Evolutionary conservation across 768 basidiomycete species (phyloP), one percentile per base, ranked within the genome.

Genomic region (Polyporus arcularius): DNA sequence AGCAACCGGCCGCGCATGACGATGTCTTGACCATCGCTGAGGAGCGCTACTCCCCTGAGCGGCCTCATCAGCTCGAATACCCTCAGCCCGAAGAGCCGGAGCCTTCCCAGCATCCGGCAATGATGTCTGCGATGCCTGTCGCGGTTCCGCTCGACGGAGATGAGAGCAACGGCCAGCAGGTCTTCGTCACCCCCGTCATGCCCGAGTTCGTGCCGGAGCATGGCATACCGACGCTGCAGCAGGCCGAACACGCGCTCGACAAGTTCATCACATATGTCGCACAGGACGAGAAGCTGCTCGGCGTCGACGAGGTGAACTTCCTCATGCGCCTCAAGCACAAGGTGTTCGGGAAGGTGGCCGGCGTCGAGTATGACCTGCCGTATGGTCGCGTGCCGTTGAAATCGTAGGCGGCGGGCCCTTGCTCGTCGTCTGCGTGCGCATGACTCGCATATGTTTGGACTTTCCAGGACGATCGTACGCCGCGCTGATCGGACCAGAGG

Each of bases 201-300:
- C 61, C 61, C n/a, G 55, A 52, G 38, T 21, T 55, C 18, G 43
- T 55, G 18, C 50, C 56, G 8, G 52, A 48, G 15, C 35, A 16
- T 2, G 51, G 50, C 15, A 15, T 60, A 31, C 79, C 82, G 18
- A 76, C 79, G 51, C 67, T 79, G n/a, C 67, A 72, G 0, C 81
- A 85, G 52, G 85, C 81, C 2, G 82, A 87, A 52, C 78, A 79
- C 10, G 80, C 84, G 28, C 71, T 87, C 54, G 79, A 83, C 68
- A 82, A 75, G 63, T 74, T 88, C 58, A 77, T 87, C 62, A 46
- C 73, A 12, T 88, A 80, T 61, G 69, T 87, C 62, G 82, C 86
- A 68, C 72, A 75, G 35, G 76, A 74, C 50, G 64, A 68, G 42
- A 70, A 70, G 9, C 47, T 66, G 21, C 62, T 79, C 62, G 70